Evolutionary conservation across 208 protist genomes (phyloP).

Genomic region (Endotrypanum monterogeii): DNA sequence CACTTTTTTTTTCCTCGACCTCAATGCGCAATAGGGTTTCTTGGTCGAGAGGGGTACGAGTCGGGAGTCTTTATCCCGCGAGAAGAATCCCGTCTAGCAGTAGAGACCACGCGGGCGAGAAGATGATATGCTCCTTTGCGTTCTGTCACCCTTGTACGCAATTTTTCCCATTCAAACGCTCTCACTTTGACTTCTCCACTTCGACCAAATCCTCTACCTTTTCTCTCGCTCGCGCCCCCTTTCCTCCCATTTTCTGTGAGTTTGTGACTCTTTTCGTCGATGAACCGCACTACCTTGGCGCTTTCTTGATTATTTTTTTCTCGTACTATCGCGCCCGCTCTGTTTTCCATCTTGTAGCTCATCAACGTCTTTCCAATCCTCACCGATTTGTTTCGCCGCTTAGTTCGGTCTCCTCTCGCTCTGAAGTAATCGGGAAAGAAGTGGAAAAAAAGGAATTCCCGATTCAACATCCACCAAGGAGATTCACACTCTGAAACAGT

Average conservation of each 20-base stretch:
- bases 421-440: not conserved
- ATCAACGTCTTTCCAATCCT: not conserved
- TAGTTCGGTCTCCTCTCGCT: slow-evolving; percentile 2
- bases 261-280: too few relatives aligned
- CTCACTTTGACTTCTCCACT: not conserved
- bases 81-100: not conserved
- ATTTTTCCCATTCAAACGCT: too few relatives aligned
- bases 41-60: not conserved
- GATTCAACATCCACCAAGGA: not conserved
- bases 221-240: not conserved
- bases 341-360: too few relatives aligned
- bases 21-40: not conserved
- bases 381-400: not conserved
- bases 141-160: not conserved
- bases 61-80: not conserved
- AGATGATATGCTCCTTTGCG: not conserved
- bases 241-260: too few relatives aligned
- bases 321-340: too few relatives aligned
- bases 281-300: too few relatives aligned
- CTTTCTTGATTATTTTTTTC: too few relatives aligned
- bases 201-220: not conserved
- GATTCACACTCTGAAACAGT: not conserved
- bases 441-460: not conserved
- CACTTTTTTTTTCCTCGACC: not conserved
- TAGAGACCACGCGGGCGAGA: not conserved